A percentile compares a stretch with the other conserved stretches of the same genome.
Evolutionary conservation across 768 basidiomycete species (phyloP).

Genomic region (Neoboletus subvelutipes): DNA sequence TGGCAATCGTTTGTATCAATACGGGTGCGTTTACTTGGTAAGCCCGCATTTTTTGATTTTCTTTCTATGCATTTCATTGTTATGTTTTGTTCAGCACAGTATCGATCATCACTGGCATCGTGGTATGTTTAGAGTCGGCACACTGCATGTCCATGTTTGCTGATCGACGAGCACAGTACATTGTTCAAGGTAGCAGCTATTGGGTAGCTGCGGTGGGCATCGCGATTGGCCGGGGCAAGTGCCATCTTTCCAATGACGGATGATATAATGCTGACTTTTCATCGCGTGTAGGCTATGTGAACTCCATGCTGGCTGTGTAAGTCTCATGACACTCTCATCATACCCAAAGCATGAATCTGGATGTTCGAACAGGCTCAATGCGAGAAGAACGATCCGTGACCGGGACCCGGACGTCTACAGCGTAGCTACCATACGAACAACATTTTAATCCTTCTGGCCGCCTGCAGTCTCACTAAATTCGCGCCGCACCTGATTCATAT

Average conservation of each 20-base stretch:
- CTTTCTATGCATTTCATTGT: background rate
- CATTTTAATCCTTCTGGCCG: background rate
- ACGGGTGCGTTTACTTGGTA: constrained; percentile 16
- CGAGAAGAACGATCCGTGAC: constrained; percentile 10
- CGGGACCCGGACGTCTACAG: background rate
- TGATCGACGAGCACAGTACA: background rate
- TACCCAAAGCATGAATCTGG: background rate
- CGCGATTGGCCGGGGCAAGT: constrained; percentile 5
- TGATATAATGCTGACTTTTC: background rate
- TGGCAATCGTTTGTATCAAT: constrained; percentile 15
- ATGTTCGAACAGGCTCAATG: constrained; percentile 9
- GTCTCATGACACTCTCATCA: background rate
- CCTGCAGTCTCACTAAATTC: background rate
- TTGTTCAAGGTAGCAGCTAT: background rate
- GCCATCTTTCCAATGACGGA: background rate
- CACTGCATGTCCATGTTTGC: too few species aligned
- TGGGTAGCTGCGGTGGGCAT: constrained; percentile 1
- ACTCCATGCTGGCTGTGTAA: constrained; percentile 15
- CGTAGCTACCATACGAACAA: background rate
- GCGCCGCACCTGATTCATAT: background rate
- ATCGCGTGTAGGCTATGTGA: constrained; percentile 8
- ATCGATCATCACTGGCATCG: background rate
- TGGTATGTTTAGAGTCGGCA: constrained; percentile 1
- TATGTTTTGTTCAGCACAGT: background rate
- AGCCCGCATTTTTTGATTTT: background rate